A percentile compares a stretch with the other conserved stretches of the same genome.
Conservation (phyloP, 164 flowering plant species). For the Vitis vinifera region DNA sequence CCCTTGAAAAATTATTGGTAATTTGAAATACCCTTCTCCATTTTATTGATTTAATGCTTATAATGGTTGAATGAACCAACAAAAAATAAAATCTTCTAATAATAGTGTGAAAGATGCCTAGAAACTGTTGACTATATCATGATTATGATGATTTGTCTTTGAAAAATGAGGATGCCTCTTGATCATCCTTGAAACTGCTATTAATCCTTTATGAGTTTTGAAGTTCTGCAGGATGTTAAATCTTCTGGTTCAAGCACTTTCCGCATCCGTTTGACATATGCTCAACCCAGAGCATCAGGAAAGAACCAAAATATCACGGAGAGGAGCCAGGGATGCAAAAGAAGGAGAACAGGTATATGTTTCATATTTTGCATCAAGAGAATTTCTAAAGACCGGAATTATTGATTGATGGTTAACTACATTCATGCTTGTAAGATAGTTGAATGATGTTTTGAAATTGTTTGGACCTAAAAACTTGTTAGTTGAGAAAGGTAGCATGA, state of each 20-base stretch:
- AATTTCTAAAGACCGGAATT: background rate
- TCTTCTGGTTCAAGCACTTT: slow-evolving; percentile 41
- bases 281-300: slow-evolving; percentile 31
- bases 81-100: no score
- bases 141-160: no score
- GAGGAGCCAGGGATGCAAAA: slow-evolving; percentile 42
- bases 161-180: no score
- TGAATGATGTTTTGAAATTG: background rate
- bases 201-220: slow-evolving; percentile 12
- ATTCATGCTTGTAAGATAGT: no score
- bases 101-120: no score
- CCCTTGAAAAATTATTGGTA: slow-evolving; percentile 69
- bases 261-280: slow-evolving; percentile 71
- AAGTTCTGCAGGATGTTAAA: slow-evolving; percentile 57
- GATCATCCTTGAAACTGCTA: background rate
- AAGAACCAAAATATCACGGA: slow-evolving; percentile 21
- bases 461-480: background rate
- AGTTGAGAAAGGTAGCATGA: no score
- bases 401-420: background rate
- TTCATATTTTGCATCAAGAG: no score
- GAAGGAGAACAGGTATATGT: slow-evolving; percentile 63
- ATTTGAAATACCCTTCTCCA: slow-evolving; percentile 6
- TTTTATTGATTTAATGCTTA: background rate
- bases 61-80: no score
- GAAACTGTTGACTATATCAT: no score